Conservation (phyloP, 257 asterid genomes). For the Solanum neorickii region DNA sequence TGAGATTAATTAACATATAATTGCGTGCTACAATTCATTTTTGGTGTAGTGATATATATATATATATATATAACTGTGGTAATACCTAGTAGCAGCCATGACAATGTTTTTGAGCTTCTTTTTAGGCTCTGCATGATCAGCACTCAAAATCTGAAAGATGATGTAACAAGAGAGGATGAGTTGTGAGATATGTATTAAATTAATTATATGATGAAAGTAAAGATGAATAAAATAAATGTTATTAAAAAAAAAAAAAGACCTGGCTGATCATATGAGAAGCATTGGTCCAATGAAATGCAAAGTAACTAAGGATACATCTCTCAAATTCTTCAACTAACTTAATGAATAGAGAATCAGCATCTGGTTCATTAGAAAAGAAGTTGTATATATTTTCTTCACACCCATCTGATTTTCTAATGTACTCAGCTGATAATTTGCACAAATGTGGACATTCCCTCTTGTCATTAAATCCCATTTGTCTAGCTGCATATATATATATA, state of each 20-base stretch:
- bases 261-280: conserved; percentile 73
- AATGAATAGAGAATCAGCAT: conserved; percentile 72
- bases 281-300: conserved; percentile 87
- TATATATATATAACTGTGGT: background rate
- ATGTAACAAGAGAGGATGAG: background rate
- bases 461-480: conserved; percentile 83
- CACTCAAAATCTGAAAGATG: conserved; percentile 50
- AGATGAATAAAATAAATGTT: background rate
- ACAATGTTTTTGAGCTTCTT: conserved; percentile 82
- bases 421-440: conserved; percentile 77
- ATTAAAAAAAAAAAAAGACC: conserved; percentile 16
- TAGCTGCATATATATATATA: conserved; percentile 30
- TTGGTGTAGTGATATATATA: background rate
- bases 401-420: conserved; percentile 64
- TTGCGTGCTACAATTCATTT: background rate
- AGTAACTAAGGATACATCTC: conserved; percentile 86
- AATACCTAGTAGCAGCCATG: conserved; percentile 90
- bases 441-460: conserved; percentile 70
- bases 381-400: conserved; percentile 79
- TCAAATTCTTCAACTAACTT: conserved; percentile 86
- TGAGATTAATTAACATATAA: too few relatives aligned
- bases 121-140: conserved; percentile 50
- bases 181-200: background rate
- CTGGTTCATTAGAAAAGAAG: conserved; percentile 56
- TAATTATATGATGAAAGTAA: background rate